Base-by-base conservation (phyloP, 768 basidiomycete genomes). In the Psilocybe cyanescens region DNA sequence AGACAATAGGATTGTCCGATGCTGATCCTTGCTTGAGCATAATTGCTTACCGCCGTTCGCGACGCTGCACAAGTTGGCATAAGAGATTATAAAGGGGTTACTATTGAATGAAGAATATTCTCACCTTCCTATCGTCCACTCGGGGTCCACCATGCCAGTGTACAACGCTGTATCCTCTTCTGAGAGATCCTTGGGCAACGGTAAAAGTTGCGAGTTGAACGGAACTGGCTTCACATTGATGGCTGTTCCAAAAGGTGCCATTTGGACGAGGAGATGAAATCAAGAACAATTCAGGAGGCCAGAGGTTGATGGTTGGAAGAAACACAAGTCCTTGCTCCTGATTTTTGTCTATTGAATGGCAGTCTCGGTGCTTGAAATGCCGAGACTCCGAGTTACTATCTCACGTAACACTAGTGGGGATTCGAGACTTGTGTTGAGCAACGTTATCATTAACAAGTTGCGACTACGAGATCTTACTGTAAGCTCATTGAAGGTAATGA, bases 1-100 rank as follows among this genome's bases (percentile, higher is more conserved):
- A 16, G 3, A 16, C 3, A n/a, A 63, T 48, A 14, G 56, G 17
- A 12, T 5, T 60, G 17, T 62, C 28, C 4, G 19, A 37, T 54
- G n/a, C 7, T 44, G 41, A 44, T 16, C n/a, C 14, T 5, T 8
- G 8, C 41, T 8, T 44, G 41, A 5, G 14, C 9, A 16, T 11
- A n/a, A 12, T 16, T 33, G 16, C 52, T 47, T 53, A 83, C 86
- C 85, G 74, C 86, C 85, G 68, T 86, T 83, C 3, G 85, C 78
- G 53, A 86, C 70, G 41, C 86, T 86, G 64, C 16, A 33, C 33
- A 35, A 35, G 9, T 19, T 17, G 44, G 30, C 29, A 51, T 46
- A 62, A 59, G 33, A 39, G 24, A 7, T 47, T 55, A 24, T 16
- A 19, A 52, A 16, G 49, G 17, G 7, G 3, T 45, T 11, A 28